Evolutionary conservation across 441 rosid genomes (phyloP).

Genomic region (Adansonia gregorii): DNA sequence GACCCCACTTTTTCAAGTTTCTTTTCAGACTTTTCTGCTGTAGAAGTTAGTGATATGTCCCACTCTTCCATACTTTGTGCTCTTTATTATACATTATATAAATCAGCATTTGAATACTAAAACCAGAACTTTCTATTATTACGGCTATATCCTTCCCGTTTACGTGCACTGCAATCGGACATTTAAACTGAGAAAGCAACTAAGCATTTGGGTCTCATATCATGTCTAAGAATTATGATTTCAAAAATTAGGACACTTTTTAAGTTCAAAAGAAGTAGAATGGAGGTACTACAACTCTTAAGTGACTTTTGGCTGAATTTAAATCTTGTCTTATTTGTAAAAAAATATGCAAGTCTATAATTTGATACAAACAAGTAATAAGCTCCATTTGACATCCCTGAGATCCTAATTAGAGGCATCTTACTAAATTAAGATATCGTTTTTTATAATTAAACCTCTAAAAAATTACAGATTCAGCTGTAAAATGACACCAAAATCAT

Average conservation of each 20-base stretch:
- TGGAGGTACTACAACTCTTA: not conserved
- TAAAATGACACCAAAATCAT: too few relatives aligned
- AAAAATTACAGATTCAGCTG: too few relatives aligned
- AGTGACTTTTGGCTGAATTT: too few relatives aligned
- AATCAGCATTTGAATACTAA: not conserved
- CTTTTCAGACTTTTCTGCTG: conserved; percentile 25
- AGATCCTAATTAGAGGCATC: too few relatives aligned
- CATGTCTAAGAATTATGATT: not conserved
- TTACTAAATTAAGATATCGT: too few relatives aligned
- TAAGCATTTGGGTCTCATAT: not conserved
- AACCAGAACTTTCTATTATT: not conserved
- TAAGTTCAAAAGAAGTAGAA: not conserved
- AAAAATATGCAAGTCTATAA: too few relatives aligned
- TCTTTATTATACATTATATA: not conserved
- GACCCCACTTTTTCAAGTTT: not conserved
- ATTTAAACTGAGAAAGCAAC: not conserved
- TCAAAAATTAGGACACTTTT: not conserved
- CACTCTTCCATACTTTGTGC: not conserved
- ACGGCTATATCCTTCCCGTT: not conserved
- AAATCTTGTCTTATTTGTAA: too few relatives aligned
- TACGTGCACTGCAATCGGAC: not conserved
- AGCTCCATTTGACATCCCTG: too few relatives aligned
- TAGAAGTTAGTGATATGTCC: not conserved
- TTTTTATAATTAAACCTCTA: too few relatives aligned
- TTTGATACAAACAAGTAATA: too few relatives aligned